These are phyloP conservation scores for Ambrosia hybrid DNA, from an alignment of 140 eudicot species.

Conservation along the genomic window DNA sequence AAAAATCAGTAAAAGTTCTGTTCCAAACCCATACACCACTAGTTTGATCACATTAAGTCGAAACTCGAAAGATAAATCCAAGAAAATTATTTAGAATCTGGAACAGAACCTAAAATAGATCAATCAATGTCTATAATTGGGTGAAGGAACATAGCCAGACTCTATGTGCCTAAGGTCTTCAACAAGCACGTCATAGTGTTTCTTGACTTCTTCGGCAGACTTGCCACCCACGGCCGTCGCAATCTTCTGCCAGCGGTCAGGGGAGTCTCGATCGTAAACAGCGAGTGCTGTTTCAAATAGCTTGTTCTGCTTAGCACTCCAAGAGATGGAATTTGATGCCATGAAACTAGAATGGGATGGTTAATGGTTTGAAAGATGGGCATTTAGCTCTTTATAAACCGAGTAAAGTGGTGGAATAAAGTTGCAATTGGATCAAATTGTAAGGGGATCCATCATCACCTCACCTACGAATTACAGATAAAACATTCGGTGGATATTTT, in stretches of 20 bases:
- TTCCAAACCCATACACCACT: no score
- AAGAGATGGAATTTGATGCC: conserved; percentile 44
- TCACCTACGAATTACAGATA: conserved; percentile 23
- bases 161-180: conserved; percentile 41
- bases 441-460: conserved; percentile 22
- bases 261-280: conserved; percentile 34
- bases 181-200: conserved; percentile 36
- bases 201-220: conserved; percentile 48
- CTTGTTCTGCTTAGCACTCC: conserved; percentile 46
- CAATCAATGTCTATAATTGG: conserved; percentile 22
- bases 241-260: conserved; percentile 39
- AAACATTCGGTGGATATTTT: neutral
- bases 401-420: conserved; percentile 34
- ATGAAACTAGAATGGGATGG: conserved; percentile 17
- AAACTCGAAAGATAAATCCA: neutral
- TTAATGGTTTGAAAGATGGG: conserved; percentile 30
- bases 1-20: no score
- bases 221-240: conserved; percentile 43
- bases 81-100: neutral
- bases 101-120: neutral
- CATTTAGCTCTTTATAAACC: conserved; percentile 38
- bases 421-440: conserved; percentile 31
- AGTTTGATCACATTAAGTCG: no score
- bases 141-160: conserved; percentile 42
- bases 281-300: conserved; percentile 41